Evolutionary conservation across 106 monocot species (phyloP).

Genomic region (Alisma plantagoaquatica): DNA sequence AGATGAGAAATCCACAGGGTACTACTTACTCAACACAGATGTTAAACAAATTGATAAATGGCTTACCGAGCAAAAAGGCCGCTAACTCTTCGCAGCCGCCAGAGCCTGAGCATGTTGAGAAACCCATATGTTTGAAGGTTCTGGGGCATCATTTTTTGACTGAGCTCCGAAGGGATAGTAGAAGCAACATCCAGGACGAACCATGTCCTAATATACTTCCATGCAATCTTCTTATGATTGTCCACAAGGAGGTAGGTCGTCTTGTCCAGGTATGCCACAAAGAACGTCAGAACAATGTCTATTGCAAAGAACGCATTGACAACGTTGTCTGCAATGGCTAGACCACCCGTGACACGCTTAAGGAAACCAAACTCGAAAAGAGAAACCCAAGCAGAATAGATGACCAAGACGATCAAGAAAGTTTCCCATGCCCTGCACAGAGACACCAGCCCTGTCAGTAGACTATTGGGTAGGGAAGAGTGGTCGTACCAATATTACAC

Average conservation of each 20-base stretch:
- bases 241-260: slow-evolving; percentile 14
- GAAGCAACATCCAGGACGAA: slow-evolving; percentile 12
- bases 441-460: too few species aligned
- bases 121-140: background rate
- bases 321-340: slow-evolving; percentile 14
- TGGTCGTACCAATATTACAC: too few species aligned
- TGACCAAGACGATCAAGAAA: slow-evolving; percentile 7
- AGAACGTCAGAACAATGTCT: slow-evolving; percentile 31
- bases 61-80: slow-evolving; percentile 24
- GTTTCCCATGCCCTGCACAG: slow-evolving; percentile 13
- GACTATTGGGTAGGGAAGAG: too few species aligned
- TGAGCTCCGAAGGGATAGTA: slow-evolving; percentile 12
- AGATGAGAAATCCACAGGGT: too few species aligned
- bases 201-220: slow-evolving; percentile 11
- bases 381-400: slow-evolving; percentile 18
- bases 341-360: background rate
- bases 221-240: slow-evolving; percentile 7
- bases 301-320: slow-evolving; percentile 15
- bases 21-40: too few species aligned
- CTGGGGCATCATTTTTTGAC: slow-evolving; percentile 1
- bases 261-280: slow-evolving; percentile 63
- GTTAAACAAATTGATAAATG: too few species aligned
- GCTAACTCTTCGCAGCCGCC: slow-evolving; percentile 87
- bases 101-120: slow-evolving; percentile 48
- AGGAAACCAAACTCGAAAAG: slow-evolving; percentile 19